Evolutionary conservation across 2,329 filamentous ascomycete species (phyloP).

Genomic region (Aspergillus chevalieri): DNA sequence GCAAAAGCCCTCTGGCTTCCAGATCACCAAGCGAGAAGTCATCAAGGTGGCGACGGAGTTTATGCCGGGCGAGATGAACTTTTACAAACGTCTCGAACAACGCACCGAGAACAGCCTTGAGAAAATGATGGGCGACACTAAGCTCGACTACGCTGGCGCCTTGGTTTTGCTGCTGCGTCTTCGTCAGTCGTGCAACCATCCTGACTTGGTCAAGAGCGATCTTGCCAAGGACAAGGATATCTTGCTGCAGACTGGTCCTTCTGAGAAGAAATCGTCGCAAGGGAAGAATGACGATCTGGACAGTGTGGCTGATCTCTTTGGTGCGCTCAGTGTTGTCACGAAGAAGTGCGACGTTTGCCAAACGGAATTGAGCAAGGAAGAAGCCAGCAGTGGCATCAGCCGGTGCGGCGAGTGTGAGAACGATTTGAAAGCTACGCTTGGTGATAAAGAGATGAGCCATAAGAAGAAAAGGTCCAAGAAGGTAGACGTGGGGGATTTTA

Average conservation of each 20-base stretch:
- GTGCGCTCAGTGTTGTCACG: conserved; percentile 68
- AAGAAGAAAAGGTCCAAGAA: conserved; percentile 42
- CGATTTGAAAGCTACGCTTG: conserved; percentile 60
- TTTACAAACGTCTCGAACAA: conserved; percentile 77
- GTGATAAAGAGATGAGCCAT: conserved; percentile 25
- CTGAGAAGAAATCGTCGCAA: conserved; percentile 44
- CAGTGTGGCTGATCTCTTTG: conserved; percentile 77
- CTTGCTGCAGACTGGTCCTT: conserved; percentile 56
- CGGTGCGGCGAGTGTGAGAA: conserved; percentile 69
- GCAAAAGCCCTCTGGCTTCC: conserved; percentile 60
- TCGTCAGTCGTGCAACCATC: conserved; percentile 91
- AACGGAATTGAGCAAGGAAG: conserved; percentile 55
- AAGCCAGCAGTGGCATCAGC: conserved; percentile 48
- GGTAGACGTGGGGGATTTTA: conserved; percentile 28
- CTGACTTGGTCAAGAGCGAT: conserved; percentile 77
- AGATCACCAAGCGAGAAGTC: conserved; percentile 85
- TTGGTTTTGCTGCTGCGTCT: conserved; percentile 85
- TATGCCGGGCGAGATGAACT: conserved; percentile 69
- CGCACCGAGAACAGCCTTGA: conserved; percentile 82
- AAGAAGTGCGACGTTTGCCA: conserved; percentile 84
- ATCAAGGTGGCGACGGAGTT: conserved; percentile 74
- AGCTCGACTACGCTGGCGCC: conserved; percentile 86
- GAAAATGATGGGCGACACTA: conserved; percentile 74
- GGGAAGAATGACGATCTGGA: conserved; percentile 63
- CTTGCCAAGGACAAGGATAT: conserved; percentile 84